phyloP scores from a whole-genome alignment of 176 grass and related monocot genomes.

The Rhynchospora breviuscula region DNA sequence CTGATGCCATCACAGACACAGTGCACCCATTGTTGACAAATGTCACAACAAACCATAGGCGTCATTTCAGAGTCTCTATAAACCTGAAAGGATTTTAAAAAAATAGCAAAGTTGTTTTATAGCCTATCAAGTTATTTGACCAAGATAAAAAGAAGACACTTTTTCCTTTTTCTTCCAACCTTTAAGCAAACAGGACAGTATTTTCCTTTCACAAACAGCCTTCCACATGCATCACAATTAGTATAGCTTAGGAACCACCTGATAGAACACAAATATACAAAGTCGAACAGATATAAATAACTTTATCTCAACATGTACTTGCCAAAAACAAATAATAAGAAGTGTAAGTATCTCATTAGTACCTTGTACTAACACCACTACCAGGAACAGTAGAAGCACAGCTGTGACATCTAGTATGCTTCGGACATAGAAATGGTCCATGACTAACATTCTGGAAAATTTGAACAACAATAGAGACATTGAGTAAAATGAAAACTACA shows the following conservation, averaged over 20 bases:
- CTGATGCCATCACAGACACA: slow-evolving; percentile 96
- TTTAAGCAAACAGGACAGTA: slow-evolving; percentile 98
- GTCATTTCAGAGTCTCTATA: slow-evolving; percentile 99
- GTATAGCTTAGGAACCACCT: slow-evolving; percentile 99
- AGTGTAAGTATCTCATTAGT: slow-evolving; percentile 3
- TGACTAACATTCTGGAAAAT: slow-evolving; percentile 77
- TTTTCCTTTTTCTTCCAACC: slow-evolving; percentile 34
- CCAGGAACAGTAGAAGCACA: slow-evolving; percentile 96
- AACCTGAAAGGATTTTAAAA: slow-evolving; percentile 51
- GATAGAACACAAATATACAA: slow-evolving; percentile 15
- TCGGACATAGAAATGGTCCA: slow-evolving; percentile 93
- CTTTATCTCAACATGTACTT: neutral
- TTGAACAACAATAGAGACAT: slow-evolving; percentile 14
- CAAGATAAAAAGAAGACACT: slow-evolving; percentile 16
- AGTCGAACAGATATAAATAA: slow-evolving; percentile 10
- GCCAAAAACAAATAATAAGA: slow-evolving; percentile 18
- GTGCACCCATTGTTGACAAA: slow-evolving; percentile 99
- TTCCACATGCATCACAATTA: slow-evolving; percentile 95
- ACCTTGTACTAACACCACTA: slow-evolving; percentile 98
- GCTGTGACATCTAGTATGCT: slow-evolving; percentile 96
- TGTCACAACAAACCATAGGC: slow-evolving; percentile 97
- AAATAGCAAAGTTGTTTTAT: neutral
- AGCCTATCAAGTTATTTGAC: slow-evolving; percentile 8
- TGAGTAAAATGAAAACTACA: slow-evolving; percentile 7
- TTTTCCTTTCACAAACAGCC: slow-evolving; percentile 98